Conservation (phyloP, 129 eudicot genomes). For the Lactuca saligna region DNA sequence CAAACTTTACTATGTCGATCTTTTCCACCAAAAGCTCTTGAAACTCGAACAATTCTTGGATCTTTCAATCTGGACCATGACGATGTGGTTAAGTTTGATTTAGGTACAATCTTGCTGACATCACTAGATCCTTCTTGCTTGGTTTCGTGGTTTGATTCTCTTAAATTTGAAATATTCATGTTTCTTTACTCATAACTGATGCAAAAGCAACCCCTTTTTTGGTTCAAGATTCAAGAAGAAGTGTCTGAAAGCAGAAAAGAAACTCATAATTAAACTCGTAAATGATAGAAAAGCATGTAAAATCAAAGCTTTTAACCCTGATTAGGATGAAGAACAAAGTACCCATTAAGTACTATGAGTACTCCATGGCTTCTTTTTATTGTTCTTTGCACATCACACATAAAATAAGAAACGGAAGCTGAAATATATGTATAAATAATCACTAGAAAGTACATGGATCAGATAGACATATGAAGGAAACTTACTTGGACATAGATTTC, state of each 20-base stretch:
- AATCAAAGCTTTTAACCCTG: neutral
- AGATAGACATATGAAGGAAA: conserved; percentile 15
- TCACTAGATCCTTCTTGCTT: conserved; percentile 39
- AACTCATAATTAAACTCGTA: conserved; percentile 4
- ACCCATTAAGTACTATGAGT: conserved; percentile 30
- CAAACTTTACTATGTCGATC: conserved; percentile 95
- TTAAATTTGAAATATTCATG: conserved; percentile 41
- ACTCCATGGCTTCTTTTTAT: conserved; percentile 24
- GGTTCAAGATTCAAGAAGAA: conserved; percentile 27
- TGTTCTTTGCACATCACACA: conserved; percentile 23
- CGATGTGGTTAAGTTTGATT: conserved; percentile 38
- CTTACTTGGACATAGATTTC: conserved; percentile 32
- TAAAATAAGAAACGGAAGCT: conserved; percentile 17
- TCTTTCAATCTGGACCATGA: conserved; percentile 87
- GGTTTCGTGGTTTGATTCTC: conserved; percentile 30
- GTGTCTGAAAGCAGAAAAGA: conserved; percentile 26
- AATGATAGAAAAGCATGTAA: conserved; percentile 5
- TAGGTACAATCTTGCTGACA: conserved; percentile 15
- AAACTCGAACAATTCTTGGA: conserved; percentile 89
- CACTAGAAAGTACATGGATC: conserved; percentile 21
- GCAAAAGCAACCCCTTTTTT: conserved; percentile 17
- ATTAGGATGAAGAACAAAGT: conserved; percentile 15
- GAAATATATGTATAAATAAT: conserved; percentile 9
- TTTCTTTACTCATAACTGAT: conserved; percentile 27
- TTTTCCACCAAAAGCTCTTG: conserved; percentile 84